These are phyloP conservation scores for Calonectria pauciramosa DNA, from an alignment of 2,329 filamentous ascomycete species.

Conservation along the genomic window DNA sequence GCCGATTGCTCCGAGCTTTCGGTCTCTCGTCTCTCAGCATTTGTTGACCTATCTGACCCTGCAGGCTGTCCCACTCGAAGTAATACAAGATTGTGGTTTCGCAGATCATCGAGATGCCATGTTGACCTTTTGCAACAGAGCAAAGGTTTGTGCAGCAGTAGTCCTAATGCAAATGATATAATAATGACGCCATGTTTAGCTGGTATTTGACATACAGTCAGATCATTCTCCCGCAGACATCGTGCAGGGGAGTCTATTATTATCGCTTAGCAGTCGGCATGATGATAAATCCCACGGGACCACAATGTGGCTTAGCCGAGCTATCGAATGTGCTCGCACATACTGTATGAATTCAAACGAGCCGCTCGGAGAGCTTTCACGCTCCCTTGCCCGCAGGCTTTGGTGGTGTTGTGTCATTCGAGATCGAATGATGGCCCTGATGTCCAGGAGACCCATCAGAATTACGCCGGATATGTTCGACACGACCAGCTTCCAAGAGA, in stretches of 20 bases:
- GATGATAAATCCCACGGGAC: not conserved
- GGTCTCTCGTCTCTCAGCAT: not conserved
- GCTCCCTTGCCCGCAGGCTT: not conserved
- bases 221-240: not conserved
- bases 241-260: not conserved
- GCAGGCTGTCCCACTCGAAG: not conserved
- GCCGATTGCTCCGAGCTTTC: not conserved
- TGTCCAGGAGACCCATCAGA: not conserved
- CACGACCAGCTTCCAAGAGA: not conserved
- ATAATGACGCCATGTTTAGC: not conserved
- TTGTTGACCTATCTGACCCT: not conserved
- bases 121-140: not conserved
- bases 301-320: not conserved
- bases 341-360: not conserved
- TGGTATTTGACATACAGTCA: not conserved
- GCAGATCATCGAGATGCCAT: not conserved
- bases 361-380: not conserved
- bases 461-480: not conserved
- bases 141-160: not conserved
- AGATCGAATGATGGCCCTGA: not conserved
- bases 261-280: not conserved
- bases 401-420: not conserved
- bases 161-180: not conserved
- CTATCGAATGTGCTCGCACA: not conserved
- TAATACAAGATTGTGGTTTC: not conserved